Conservation (phyloP, 129 eudicot genomes). For the Flaveria trinervia region DNA sequence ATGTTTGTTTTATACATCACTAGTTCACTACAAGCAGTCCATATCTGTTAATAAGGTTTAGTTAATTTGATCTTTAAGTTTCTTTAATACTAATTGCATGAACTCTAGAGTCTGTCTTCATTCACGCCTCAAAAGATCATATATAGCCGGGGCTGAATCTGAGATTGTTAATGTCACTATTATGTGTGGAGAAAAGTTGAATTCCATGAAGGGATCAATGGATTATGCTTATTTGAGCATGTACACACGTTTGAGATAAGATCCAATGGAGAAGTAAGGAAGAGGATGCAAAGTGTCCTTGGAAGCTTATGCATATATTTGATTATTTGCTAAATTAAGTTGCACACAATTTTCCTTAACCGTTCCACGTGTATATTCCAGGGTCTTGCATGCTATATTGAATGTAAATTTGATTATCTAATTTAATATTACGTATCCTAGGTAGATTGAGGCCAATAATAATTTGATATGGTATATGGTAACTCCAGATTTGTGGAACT, state of each 20-base stretch:
- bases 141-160: not conserved
- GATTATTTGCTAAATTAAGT: not conserved
- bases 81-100: not conserved
- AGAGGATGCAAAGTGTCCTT: not conserved
- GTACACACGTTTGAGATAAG: not conserved
- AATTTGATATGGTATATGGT: constrained; percentile 27
- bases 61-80: constrained; percentile 2
- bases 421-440: not conserved
- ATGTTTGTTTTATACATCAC: no score
- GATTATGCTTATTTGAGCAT: constrained; percentile 13
- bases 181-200: not conserved
- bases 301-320: constrained; percentile 8
- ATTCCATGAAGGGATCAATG: constrained; percentile 4
- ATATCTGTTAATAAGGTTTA: constrained; percentile 5
- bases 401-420: not conserved
- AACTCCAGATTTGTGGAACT: constrained; percentile 94
- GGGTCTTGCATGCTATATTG: constrained; percentile 11
- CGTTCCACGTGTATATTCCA: not conserved
- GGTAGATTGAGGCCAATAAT: constrained; percentile 40
- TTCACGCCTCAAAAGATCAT: not conserved
- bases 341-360: not conserved
- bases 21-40: not conserved
- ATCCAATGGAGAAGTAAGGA: constrained; percentile 4
- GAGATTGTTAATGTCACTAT: not conserved
- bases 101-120: not conserved